Evolutionary conservation across 192 early-diverging fungal genomes (phyloP).

Genomic region (Podila minutissima): DNA sequence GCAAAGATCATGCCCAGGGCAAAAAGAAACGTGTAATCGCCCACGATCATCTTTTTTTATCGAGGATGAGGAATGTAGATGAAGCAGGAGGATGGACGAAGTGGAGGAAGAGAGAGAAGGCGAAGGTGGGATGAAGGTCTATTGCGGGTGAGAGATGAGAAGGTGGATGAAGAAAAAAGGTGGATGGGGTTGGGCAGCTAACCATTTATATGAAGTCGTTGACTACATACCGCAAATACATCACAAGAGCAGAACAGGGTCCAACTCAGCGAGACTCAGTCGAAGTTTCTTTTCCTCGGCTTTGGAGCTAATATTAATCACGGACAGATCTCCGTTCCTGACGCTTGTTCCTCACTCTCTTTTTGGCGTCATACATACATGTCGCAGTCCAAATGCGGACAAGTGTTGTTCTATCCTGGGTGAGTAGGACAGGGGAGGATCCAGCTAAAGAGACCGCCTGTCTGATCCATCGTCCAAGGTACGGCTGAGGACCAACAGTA

Average conservation of each 20-base stretch:
- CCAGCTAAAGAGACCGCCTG: no score
- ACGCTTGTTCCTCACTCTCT: no score
- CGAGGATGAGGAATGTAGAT: background rate
- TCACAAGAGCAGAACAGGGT: background rate
- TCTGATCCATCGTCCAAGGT: no score
- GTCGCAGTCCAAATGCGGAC: no score
- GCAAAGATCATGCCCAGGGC: conserved; percentile 74
- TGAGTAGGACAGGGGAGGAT: no score
- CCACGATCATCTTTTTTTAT: conserved; percentile 16
- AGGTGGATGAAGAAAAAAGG: background rate
- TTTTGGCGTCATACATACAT: no score
- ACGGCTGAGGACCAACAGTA: no score
- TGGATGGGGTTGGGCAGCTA: background rate
- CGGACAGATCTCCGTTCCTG: no score
- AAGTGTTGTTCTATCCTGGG: no score
- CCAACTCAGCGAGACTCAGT: conserved; percentile 9
- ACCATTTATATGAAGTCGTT: background rate
- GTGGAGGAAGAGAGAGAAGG: background rate
- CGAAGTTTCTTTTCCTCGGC: conserved; percentile 4
- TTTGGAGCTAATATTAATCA: no score
- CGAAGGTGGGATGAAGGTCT: background rate
- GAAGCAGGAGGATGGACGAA: background rate
- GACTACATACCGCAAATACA: background rate
- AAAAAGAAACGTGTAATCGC: conserved; percentile 74
- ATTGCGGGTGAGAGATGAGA: background rate